Conservation (phyloP, 176 grass and related monocot species). For the Eragrostis nindensis region DNA sequence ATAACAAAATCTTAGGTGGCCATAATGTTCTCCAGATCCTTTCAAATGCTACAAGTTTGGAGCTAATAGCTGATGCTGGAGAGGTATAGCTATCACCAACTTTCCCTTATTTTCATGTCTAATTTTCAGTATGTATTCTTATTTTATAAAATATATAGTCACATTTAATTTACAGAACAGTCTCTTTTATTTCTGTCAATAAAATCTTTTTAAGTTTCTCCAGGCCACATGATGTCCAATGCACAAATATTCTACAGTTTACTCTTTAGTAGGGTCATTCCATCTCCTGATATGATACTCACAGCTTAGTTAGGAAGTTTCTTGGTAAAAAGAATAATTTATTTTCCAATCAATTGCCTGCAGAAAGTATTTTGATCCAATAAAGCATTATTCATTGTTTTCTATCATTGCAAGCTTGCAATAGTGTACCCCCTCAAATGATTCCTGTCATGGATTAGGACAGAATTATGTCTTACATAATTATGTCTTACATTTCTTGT, state of each 20-base stretch:
- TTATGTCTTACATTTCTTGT: neutral
- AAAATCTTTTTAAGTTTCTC: neutral
- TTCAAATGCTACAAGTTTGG: constrained; percentile 36
- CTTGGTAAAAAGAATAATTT: neutral
- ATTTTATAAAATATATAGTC: too few relatives aligned
- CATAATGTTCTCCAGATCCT: constrained; percentile 11
- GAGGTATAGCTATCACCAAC: constrained; percentile 27
- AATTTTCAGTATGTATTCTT: neutral
- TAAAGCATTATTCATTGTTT: neutral
- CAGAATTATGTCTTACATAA: neutral
- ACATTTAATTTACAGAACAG: too few relatives aligned
- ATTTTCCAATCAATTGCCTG: neutral
- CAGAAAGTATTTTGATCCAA: neutral
- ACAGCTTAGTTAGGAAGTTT: neutral
- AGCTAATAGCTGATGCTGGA: constrained; percentile 29
- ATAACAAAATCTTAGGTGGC: constrained; percentile 13
- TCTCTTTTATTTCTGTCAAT: neutral
- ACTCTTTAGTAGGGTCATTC: neutral
- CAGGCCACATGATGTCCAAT: neutral
- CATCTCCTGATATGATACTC: neutral
- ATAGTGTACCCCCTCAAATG: neutral
- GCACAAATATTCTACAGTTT: neutral
- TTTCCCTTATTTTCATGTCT: neutral
- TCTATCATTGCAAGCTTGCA: neutral
- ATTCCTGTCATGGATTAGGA: neutral